Conservation (phyloP, 306 rosid genomes). For the Biancaea sappan region DNA sequence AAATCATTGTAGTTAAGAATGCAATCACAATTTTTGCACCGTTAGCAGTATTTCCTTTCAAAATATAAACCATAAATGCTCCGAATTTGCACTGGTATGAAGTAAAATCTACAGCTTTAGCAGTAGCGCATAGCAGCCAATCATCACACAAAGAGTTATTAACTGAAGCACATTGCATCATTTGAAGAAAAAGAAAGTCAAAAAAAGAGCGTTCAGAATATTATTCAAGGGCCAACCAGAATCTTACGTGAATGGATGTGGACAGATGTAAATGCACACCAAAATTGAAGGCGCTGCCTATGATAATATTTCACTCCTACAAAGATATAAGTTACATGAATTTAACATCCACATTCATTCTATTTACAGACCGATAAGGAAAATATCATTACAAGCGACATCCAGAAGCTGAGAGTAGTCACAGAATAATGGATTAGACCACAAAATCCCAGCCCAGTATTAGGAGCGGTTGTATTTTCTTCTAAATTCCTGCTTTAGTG, state of each 20-base stretch:
- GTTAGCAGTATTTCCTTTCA: conserved; percentile 2
- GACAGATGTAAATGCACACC: neutral
- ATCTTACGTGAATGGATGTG: neutral
- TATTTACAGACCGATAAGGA: conserved; percentile 7
- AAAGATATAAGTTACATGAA: conserved; percentile 14
- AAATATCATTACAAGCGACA: neutral
- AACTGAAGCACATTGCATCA: neutral
- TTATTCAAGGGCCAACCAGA: neutral
- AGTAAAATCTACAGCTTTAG: neutral
- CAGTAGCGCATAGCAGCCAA: neutral
- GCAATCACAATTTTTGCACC: neutral
- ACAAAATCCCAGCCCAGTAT: conserved; percentile 11
- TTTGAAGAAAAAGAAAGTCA: neutral
- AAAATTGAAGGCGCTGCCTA: neutral
- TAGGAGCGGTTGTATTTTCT: conserved; percentile 31
- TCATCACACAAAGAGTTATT: neutral
- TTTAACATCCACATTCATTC: conserved; percentile 1
- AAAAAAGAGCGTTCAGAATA: neutral
- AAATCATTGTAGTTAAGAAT: neutral
- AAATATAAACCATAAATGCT: neutral
- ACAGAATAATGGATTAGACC: neutral
- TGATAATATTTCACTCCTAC: conserved; percentile 16
- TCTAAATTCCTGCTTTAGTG: conserved; percentile 44
- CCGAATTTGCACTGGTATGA: neutral
- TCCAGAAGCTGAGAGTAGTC: neutral